These are phyloP conservation scores for Leucogyrophana mollusca DNA, from an alignment of 768 basidiomycete genomes.

Conservation along the genomic window DNA sequence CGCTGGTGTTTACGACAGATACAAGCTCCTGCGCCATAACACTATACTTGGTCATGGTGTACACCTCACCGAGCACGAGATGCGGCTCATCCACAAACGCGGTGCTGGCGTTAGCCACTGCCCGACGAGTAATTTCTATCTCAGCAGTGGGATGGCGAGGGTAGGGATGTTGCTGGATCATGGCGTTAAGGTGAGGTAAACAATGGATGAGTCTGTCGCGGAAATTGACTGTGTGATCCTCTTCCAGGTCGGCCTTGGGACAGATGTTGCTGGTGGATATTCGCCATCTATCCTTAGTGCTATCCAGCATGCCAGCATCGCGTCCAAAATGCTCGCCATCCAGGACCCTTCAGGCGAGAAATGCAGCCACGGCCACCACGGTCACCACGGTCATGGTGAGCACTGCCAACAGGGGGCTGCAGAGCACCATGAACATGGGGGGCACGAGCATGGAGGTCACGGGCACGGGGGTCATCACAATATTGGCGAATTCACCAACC, in stretches of 20 bases:
- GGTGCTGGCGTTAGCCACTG: slow-evolving; percentile 87
- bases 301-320: slow-evolving; percentile 74
- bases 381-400: neutral
- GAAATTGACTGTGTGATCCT: neutral
- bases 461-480: neutral
- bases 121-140: slow-evolving; percentile 90
- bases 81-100: slow-evolving; percentile 62
- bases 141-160: slow-evolving; percentile 81
- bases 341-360: slow-evolving; percentile 27
- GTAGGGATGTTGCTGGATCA: slow-evolving; percentile 78
- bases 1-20: slow-evolving; percentile 78
- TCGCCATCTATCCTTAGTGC: slow-evolving; percentile 74
- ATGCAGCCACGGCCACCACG: neutral
- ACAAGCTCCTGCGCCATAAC: slow-evolving; percentile 70
- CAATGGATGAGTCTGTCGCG: neutral
- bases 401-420: neutral
- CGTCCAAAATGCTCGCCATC: slow-evolving; percentile 73
- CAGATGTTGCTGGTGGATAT: slow-evolving; percentile 89
- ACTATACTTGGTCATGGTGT: slow-evolving; percentile 90
- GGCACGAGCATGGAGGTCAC: slow-evolving; percentile 3
- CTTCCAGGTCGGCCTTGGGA: slow-evolving; percentile 88
- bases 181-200: slow-evolving; percentile 79
- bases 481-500: slow-evolving; percentile 41
- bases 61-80: slow-evolving; percentile 71
- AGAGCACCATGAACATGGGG: neutral